Evolutionary conservation across 108 stramenopile genomes (phyloP).

Genomic region (Mediolabrus comicus): DNA sequence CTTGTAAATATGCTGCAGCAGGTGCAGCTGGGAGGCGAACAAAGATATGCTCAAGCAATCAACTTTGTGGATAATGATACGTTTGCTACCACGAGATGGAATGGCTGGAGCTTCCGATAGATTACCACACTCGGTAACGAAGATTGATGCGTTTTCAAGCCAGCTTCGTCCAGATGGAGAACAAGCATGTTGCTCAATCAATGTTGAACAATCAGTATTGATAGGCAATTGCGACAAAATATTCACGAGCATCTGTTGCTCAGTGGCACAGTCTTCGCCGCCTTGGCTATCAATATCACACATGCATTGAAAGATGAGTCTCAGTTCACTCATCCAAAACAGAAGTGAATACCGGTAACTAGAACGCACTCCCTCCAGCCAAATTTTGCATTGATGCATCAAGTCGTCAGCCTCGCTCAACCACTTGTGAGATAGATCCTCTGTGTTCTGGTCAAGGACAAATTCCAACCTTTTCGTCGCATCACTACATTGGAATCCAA

Average conservation of each 20-base stretch:
- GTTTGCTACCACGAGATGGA: not conserved
- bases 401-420: not conserved
- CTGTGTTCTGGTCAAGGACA: not conserved
- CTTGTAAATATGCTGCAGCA: conserved; percentile 30
- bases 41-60: conserved; percentile 2
- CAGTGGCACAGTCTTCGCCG: not conserved
- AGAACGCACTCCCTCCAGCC: conserved; percentile 7
- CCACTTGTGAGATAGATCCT: not conserved
- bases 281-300: not conserved
- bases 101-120: conserved; percentile 1
- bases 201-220: not conserved
- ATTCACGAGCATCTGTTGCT: not conserved
- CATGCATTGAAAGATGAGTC: conserved; percentile 2
- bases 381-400: conserved; percentile 8
- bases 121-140: conserved; percentile 7
- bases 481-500: not conserved
- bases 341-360: conserved; percentile 10
- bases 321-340: conserved; percentile 15
- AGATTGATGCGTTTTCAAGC: conserved; percentile 22
- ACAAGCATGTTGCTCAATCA: not conserved
- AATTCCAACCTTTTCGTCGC: not conserved
- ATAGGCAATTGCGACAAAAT: not conserved
- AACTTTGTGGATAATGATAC: conserved; percentile 20
- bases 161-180: conserved; percentile 7
- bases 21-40: conserved; percentile 4